Conservation (phyloP, 176 grass and related monocot genomes). For the Cenchrus americanus region DNA sequence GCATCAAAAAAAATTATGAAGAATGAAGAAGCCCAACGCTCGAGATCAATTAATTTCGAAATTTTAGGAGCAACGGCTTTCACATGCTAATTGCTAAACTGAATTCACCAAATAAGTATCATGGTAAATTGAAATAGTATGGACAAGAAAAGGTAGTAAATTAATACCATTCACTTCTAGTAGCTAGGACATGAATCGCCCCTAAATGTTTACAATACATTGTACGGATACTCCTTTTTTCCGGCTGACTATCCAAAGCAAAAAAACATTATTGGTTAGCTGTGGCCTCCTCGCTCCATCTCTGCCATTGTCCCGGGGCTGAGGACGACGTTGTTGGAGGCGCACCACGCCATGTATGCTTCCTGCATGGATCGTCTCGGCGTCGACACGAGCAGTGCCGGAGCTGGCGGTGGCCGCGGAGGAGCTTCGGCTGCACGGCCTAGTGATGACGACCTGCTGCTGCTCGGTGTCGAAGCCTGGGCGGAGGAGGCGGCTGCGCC, state of each 20-base stretch:
- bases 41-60: background rate
- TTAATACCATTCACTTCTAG: background rate
- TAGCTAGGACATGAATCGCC: background rate
- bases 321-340: conserved; percentile 45
- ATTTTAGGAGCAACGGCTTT: background rate
- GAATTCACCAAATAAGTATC: background rate
- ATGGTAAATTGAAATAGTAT: background rate
- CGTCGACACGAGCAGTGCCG: background rate
- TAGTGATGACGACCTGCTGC: background rate
- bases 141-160: background rate
- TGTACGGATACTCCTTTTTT: background rate
- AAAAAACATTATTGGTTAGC: too few relatives aligned
- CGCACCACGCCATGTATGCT: conserved; percentile 49
- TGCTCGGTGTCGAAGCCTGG: background rate
- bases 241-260: background rate
- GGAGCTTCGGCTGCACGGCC: background rate
- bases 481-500: background rate
- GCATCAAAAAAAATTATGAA: too few relatives aligned
- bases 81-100: conserved; percentile 3
- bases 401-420: background rate
- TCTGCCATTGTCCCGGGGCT: conserved; percentile 55
- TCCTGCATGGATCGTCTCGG: conserved; percentile 33
- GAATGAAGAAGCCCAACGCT: too few relatives aligned
- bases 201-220: too few relatives aligned
- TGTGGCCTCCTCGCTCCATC: conserved; percentile 29